Conservation (phyloP, 805 yeast genomes). For the Lipomyces sp. region DNA sequence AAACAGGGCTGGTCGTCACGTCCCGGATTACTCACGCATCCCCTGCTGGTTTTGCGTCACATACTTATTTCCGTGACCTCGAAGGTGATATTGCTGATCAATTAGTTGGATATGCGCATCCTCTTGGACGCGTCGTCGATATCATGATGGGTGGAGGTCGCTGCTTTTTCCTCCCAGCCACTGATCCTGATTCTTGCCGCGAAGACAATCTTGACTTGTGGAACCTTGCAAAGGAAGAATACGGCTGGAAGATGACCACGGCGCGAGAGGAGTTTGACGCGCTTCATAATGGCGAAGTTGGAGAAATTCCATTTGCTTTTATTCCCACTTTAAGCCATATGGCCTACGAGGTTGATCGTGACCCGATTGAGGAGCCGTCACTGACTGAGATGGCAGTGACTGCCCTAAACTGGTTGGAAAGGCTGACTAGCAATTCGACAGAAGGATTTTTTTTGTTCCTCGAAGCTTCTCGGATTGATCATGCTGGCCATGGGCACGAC, state of each 20-base stretch:
- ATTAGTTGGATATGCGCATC: constrained; percentile 69
- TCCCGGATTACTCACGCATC: constrained; percentile 93
- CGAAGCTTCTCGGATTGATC: constrained; percentile 93
- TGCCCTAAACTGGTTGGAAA: constrained; percentile 64
- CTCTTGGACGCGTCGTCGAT: constrained; percentile 76
- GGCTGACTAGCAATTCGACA: constrained; percentile 68
- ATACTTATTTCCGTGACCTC: constrained; percentile 68
- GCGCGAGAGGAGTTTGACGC: constrained; percentile 58
- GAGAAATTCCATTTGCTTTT: constrained; percentile 73
- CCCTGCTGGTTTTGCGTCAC: constrained; percentile 85
- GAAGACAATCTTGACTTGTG: constrained; percentile 66
- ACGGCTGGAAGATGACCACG: constrained; percentile 39
- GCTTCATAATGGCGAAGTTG: constrained; percentile 47
- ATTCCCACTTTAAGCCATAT: constrained; percentile 72
- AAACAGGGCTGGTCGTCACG: constrained; percentile 88
- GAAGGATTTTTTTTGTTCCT: constrained; percentile 81
- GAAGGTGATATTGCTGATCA: constrained; percentile 87
- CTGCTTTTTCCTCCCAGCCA: constrained; percentile 68
- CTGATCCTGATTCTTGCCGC: constrained; percentile 59
- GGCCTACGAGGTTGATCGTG: constrained; percentile 81
- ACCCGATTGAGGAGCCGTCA: constrained; percentile 60
- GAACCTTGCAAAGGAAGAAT: constrained; percentile 54
- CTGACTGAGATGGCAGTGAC: constrained; percentile 73
- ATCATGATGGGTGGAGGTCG: constrained; percentile 80
- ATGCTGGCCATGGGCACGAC: constrained; percentile 91